Evolutionary conservation across 1,284 basidiomycete genomes (phyloP).

Genomic region (Apiotrichum mycotoxinovorans): DNA sequence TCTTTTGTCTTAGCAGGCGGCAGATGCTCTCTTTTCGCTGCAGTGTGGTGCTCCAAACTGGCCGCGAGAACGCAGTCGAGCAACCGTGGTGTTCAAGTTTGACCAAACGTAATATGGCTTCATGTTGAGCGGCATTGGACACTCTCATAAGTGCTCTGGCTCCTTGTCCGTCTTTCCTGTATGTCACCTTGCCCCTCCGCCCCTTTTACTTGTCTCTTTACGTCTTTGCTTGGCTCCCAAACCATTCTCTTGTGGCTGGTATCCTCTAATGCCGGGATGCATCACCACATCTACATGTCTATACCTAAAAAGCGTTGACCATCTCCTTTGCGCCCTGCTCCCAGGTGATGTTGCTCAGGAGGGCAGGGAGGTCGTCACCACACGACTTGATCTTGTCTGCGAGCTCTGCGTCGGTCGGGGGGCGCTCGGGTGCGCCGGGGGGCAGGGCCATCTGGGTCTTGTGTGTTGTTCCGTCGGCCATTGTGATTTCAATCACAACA

Average conservation of each 20-base stretch:
- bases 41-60: no score
- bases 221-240: no score
- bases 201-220: no score
- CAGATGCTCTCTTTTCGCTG: no score
- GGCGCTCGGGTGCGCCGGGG: conserved; percentile 7
- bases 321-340: conserved; percentile 5
- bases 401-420: conserved; percentile 7
- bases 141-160: no score
- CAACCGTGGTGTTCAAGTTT: no score
- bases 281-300: background rate
- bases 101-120: no score
- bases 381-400: conserved; percentile 7
- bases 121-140: no score
- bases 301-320: conserved; percentile 6
- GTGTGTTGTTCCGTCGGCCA: conserved; percentile 1
- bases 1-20: background rate
- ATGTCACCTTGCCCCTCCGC: no score
- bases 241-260: background rate
- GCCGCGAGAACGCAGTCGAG: no score
- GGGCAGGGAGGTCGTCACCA: conserved; percentile 3
- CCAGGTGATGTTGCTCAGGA: conserved; percentile 3
- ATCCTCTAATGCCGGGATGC: no score
- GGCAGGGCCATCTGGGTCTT: conserved; percentile 2
- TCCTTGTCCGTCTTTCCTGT: no score
- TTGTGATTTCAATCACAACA: conserved; percentile 5